Base-by-base conservation (phyloP, 78 protist genomes). In the Salpingoeca rosetta region DNA sequence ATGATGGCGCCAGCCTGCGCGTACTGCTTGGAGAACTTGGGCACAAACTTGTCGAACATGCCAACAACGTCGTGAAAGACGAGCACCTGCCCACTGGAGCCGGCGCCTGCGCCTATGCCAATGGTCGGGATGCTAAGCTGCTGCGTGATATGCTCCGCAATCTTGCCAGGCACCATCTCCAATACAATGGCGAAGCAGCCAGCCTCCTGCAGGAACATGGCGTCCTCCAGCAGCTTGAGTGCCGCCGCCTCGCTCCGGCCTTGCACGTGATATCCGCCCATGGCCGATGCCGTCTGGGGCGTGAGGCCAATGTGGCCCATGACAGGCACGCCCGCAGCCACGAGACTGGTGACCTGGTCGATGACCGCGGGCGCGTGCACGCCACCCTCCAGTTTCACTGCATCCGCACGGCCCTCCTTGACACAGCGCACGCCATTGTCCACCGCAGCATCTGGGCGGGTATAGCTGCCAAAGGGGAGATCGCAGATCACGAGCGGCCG, bases 301-400 rank as follows among this genome's bases (percentile, higher is more conserved):
- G 97, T 94, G 25, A 96, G 81, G 7, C 98, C 98, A 28, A 96
- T 89, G 80, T 96, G 98, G 3, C 97, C 98, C 88, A 93, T 44
- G 7, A 96, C 98, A 1, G 94, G 92, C 22, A 96, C 81, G 39
- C 98, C 98, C 11, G 96, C 93, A 26, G 74, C 22, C 37, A 87
- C 90, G 28, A 96, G 93, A 35, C 85, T 76, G 3, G 40, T 26
- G 40, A 88, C 90, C 11, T 37, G 56, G 38, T 81, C 82, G 0
- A 39, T 44, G 1, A 56, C 35, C 38, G 43, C 39, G 17, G 38
- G 41, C 36, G 86, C 87, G 56, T 77, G 90, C 78, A 26, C 40
- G 0, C 97, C 98, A 39, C 98, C 98, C 73, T 96, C 98, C 36
- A 94, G 76, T 80, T 96, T 96, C 31, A 96, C 91, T 1, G 96